Conservation (phyloP, 2,329 filamentous ascomycete species). For the Arthrocladium fulminans region DNA sequence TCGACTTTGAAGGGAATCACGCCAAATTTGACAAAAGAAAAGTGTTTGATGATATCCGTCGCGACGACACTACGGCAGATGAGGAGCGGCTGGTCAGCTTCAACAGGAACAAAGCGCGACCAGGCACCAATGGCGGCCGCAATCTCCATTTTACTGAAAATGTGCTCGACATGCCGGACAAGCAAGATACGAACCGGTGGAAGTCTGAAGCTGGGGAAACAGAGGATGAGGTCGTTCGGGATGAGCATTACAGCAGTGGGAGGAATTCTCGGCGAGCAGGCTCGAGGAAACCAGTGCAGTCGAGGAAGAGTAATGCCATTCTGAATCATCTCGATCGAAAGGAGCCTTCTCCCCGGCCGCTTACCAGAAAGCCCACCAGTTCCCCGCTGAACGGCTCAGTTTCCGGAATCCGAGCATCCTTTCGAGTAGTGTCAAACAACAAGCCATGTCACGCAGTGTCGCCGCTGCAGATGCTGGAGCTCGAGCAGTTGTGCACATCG, state of each 20-base stretch:
- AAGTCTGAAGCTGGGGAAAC: conserved; percentile 66
- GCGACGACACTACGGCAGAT: conserved; percentile 81
- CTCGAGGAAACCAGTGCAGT: conserved; percentile 30
- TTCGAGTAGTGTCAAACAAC: conserved; percentile 47
- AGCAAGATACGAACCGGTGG: conserved; percentile 40
- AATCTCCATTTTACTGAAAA: conserved; percentile 90
- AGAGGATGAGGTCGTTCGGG: conserved; percentile 29
- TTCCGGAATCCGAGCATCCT: conserved; percentile 25
- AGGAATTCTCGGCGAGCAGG: conserved; percentile 37
- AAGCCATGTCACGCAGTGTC: conserved; percentile 50
- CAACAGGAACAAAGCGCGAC: conserved; percentile 55
- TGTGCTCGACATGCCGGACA: conserved; percentile 59
- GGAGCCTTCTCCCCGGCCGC: conserved; percentile 19
- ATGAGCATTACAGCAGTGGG: conserved; percentile 38
- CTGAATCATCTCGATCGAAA: conserved; percentile 28
- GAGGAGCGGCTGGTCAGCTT: conserved; percentile 83
- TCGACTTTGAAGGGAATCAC: conserved; percentile 82
- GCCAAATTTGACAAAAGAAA: conserved; percentile 91
- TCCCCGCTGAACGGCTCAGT: conserved; percentile 33
- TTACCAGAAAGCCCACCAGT: conserved; percentile 27
- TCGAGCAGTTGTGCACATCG: conserved; percentile 82
- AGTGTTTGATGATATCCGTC: conserved; percentile 84
- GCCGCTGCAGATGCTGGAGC: conserved; percentile 77
- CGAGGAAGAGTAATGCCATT: conserved; percentile 37
- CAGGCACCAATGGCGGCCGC: conserved; percentile 69